Base-by-base conservation (phyloP, 1,284 basidiomycete genomes). In the Heimioporus punctisporus region DNA sequence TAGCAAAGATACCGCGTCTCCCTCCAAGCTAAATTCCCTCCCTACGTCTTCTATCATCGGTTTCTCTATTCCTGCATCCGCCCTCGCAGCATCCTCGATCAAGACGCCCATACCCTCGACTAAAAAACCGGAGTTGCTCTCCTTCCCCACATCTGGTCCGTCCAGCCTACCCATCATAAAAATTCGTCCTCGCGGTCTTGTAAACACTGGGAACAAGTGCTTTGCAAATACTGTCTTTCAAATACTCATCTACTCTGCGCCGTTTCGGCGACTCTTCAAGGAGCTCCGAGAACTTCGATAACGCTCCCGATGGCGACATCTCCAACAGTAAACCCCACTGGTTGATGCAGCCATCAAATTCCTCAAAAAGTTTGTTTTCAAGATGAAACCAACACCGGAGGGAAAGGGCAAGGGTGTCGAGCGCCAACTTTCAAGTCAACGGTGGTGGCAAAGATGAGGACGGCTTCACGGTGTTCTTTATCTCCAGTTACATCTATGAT, bases 181-280 rank as follows among this genome's bases (percentile, higher is more conserved):
- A 56, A 81, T 84, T 24, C 73, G 80, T 30, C 90, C 94, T 0
- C 82, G 96, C 28, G 97, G 97, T 6, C 76, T 99, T 43, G 83
- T 98, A 65, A 99, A 98, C 74, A 91, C 87, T 8, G 97, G 97
- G 10, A 99, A 99, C 74, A 91, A 98, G 85, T 99, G 97, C 74
- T 99, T 98, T 70, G 95, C 96, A 50, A 98, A 98, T 66, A 89
- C 95, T 0, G 91, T 98, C 30, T 75, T 98, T 25, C 97, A 98
- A 75, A 86, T 93, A 3, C 81, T 99, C 23, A 84, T 97, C 2
- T 97, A 95, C 72, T 95, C 91, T 64, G 82, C 85, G 19, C 93
- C 92, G 3, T 97, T 98, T 72, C 88, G 88, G 65, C 81, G 82
- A 48, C 74, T 98, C 50, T 91, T 98, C 65, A 79, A 76, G 34